These are phyloP conservation scores for Phoenix dactylifera DNA, from an alignment of 176 grass and related monocot species.

Conservation along the genomic window DNA sequence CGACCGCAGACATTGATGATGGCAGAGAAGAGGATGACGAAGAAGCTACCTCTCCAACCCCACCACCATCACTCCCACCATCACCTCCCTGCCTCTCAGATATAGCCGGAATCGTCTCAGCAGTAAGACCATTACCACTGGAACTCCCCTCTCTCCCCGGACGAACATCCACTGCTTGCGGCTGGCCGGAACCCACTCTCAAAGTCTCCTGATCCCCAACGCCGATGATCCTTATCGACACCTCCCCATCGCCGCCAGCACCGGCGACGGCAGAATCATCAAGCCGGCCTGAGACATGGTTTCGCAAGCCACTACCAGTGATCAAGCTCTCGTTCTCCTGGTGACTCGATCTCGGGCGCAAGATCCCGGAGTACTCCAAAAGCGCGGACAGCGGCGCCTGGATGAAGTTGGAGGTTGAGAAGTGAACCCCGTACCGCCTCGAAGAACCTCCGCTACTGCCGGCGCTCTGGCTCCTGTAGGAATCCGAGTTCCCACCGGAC, in stretches of 20 bases:
- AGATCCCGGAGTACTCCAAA: constrained; percentile 84
- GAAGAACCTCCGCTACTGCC: constrained; percentile 21
- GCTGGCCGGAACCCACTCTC: background rate
- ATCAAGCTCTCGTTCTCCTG: constrained; percentile 19
- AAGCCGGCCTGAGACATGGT: constrained; percentile 17
- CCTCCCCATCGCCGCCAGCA: constrained; percentile 34
- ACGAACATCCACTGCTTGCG: constrained; percentile 4
- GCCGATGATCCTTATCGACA: constrained; percentile 85
- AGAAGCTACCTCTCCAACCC: constrained; percentile 7
- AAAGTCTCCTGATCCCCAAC: constrained; percentile 30
- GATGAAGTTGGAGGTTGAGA: constrained; percentile 79
- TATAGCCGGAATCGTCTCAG: constrained; percentile 11
- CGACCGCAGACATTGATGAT: constrained; percentile 1
- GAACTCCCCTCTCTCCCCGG: background rate
- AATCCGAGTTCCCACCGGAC: background rate
- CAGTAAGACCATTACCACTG: constrained; percentile 10
- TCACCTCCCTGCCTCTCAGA: constrained; percentile 20
- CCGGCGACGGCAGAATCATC: constrained; percentile 15
- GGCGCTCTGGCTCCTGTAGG: background rate
- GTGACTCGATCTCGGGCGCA: constrained; percentile 36
- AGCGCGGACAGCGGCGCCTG: constrained; percentile 81
- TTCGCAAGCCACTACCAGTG: background rate
- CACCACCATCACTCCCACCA: constrained; percentile 7
- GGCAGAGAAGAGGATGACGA: constrained; percentile 27
- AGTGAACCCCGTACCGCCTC: constrained; percentile 72